Conservation (phyloP, 768 basidiomycete genomes). For the Omphalotus guepiniiformis region DNA sequence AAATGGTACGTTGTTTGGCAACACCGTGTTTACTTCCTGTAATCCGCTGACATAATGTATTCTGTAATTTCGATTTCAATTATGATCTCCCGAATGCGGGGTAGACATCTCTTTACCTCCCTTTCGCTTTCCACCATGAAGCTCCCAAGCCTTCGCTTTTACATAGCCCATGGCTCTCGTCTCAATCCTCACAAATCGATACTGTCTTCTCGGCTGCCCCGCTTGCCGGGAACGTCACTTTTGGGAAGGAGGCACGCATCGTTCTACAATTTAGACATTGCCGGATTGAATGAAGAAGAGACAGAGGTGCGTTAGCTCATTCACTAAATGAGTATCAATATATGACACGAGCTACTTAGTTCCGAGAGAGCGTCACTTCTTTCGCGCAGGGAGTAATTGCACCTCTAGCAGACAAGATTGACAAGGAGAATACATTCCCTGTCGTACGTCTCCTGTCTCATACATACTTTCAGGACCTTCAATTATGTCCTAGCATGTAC, state of each 20-base stretch:
- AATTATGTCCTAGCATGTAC: conserved; percentile 55
- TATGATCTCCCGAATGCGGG: too few species aligned
- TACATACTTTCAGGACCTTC: conserved; percentile 5
- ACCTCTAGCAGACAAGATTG: conserved; percentile 81
- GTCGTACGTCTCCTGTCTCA: conserved; percentile 42
- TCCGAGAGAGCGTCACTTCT: conserved; percentile 70
- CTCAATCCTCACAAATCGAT: too few species aligned
- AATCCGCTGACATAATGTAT: too few species aligned
- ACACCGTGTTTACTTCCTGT: too few species aligned
- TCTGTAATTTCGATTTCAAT: too few species aligned
- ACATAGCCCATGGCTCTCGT: too few species aligned
- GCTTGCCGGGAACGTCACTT: too few species aligned
- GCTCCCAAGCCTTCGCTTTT: too few species aligned
- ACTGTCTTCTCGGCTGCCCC: too few species aligned
- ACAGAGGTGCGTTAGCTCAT: conserved; percentile 50
- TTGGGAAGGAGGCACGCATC: conserved; percentile 33
- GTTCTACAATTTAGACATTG: conserved; percentile 67
- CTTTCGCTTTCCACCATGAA: too few species aligned
- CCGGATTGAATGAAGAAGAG: conserved; percentile 78
- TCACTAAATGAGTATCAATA: not conserved
- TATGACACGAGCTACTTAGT: conserved; percentile 42
- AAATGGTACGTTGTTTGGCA: too few species aligned
- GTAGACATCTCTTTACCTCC: too few species aligned
- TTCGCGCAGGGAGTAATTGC: conserved; percentile 85
- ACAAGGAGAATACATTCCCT: conserved; percentile 81